Evolutionary conservation across 345 rosid genomes (phyloP), one percentile per base, ranked within the genome.

Genomic region (Eucalyptus pauciflora): DNA sequence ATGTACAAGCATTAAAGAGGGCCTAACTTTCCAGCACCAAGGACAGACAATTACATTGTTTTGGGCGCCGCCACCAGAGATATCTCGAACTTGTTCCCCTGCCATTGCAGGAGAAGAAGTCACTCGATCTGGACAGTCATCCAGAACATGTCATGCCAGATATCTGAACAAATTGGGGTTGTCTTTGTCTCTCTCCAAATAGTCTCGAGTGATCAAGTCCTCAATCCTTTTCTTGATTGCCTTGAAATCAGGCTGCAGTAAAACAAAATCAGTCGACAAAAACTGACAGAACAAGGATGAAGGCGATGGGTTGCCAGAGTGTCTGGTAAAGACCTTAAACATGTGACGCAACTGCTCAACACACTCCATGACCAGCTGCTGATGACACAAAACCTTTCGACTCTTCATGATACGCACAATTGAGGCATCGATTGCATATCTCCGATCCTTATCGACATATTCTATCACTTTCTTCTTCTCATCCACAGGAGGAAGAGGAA

Each of bases 361-460:
- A 87, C 99, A 97, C 92, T 96, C 99, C 14, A 92, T 91, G 45
- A 97, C 96, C 64, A 98, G 87, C 46, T 95, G 99, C 88, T 96
- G 99, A 91, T 96, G 96, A 76, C 97, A 95, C 94, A 96, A 90
- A 43, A 95, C 94, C 67, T 97, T 98, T 90, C 99, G 90, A 71
- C 98, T 94, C 95, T 98, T 98, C 99, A 98, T 97, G 89, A 98
- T 98, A 67, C 99, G 96, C 29, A 98, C 99, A 85, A 98, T 93
- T 22, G 99, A 99, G 85, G 99, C 99, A 92, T 98, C 99, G 87
- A 98, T 96, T 1, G 99, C 98, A 85, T 96, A 96, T 52, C 95
- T 93, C 80, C 99, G 91, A 91, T 95, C 99, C 92, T 96, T 98
- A 89, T 96, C 97, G 4, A 97, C 99, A 89, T 96, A 99, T 92